These are phyloP conservation scores for Rhynchospora pubera DNA, from an alignment of 176 grass and related monocot species.

Conservation along the genomic window DNA sequence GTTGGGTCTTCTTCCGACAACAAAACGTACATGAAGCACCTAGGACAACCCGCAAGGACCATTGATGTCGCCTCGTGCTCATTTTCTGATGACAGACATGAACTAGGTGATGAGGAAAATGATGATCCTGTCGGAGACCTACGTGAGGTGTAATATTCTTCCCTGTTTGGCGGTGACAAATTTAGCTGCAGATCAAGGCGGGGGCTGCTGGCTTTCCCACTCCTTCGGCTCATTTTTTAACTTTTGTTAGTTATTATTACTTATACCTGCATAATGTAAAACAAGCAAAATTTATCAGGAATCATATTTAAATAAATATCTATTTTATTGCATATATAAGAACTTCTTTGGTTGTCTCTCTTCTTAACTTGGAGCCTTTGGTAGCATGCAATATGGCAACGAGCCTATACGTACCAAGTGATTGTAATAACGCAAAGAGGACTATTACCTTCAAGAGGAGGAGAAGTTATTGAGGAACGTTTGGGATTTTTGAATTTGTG, in stretches of 20 bases:
- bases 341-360: neutral
- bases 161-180: slow-evolving; percentile 11
- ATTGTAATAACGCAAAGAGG: neutral
- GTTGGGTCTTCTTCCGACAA: slow-evolving; percentile 27
- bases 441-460: neutral
- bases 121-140: neutral
- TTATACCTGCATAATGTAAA: neutral
- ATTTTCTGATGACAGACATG: slow-evolving; percentile 34
- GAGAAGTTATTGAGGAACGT: neutral
- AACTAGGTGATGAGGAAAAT: slow-evolving; percentile 23
- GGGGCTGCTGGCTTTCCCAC: slow-evolving; percentile 4
- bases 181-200: slow-evolving; percentile 25
- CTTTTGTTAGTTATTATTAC: neutral
- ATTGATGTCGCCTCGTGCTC: slow-evolving; percentile 29
- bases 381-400: neutral
- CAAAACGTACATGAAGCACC: slow-evolving; percentile 44
- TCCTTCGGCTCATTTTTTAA: slow-evolving; percentile 17
- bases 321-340: neutral
- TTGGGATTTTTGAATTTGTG: neutral
- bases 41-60: slow-evolving; percentile 32
- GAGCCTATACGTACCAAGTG: neutral
- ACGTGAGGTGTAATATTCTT: neutral
- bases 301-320: neutral
- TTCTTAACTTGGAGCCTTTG: neutral
- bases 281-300: neutral